A percentile compares a stretch with the other conserved stretches of the same genome.
Evolutionary conservation across 306 rosid species (phyloP).

Genomic region (Amphicarpaea edgeworthii): DNA sequence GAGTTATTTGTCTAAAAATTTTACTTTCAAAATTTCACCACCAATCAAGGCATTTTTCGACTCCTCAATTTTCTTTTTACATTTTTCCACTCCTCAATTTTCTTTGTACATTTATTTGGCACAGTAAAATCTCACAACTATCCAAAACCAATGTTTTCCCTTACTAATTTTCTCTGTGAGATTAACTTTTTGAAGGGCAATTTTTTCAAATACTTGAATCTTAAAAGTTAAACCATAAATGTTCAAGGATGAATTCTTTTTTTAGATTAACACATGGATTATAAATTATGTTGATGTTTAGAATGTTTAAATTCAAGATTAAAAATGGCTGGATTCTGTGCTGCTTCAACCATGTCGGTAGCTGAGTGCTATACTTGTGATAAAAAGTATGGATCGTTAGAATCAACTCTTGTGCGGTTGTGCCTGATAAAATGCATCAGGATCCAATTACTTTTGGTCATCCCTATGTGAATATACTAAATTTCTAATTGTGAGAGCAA

Average conservation of each 20-base stretch:
- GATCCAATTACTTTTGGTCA: not conserved
- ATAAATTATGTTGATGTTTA: not conserved
- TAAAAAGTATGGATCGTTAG: not conserved
- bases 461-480: not conserved
- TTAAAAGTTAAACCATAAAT: too few species aligned
- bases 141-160: too few species aligned
- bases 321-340: not conserved
- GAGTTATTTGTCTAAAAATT: constrained; percentile 38
- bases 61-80: not conserved
- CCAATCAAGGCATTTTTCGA: not conserved
- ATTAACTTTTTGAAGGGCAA: too few species aligned
- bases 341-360: not conserved
- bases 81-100: not conserved
- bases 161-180: too few species aligned
- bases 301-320: constrained; percentile 14
- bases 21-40: constrained; percentile 13
- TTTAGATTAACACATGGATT: not conserved
- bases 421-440: not conserved
- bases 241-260: too few species aligned
- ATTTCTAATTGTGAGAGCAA: not conserved
- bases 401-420: not conserved
- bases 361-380: not conserved
- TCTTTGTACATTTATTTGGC: not conserved
- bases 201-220: too few species aligned
- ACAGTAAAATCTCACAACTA: not conserved